These are phyloP conservation scores for Pleurotus eryngii DNA, from an alignment of 768 basidiomycete species.

Conservation along the genomic window DNA sequence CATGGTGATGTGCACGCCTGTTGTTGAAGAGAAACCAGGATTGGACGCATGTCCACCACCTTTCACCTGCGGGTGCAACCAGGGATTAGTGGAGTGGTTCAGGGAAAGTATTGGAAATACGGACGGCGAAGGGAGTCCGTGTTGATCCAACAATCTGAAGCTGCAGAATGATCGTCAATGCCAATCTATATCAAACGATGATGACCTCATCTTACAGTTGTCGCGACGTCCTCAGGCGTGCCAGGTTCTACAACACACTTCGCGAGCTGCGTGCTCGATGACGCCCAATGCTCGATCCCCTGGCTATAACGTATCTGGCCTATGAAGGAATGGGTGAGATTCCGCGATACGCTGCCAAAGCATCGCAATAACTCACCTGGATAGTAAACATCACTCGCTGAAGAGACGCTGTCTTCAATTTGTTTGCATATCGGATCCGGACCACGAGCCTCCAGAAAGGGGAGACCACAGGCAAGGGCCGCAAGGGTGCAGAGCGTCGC, in stretches of 20 bases:
- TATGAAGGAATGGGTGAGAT: slow-evolving; percentile 3
- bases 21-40: slow-evolving; percentile 56
- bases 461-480: not conserved
- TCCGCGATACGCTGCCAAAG: not conserved
- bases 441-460: not conserved
- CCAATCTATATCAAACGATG: too few species aligned
- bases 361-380: slow-evolving; percentile 22
- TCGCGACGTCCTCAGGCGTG: slow-evolving; percentile 45
- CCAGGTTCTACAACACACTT: slow-evolving; percentile 60
- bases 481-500: not conserved
- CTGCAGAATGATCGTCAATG: slow-evolving; percentile 22
- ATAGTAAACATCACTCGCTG: slow-evolving; percentile 43
- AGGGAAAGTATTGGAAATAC: not conserved
- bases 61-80: slow-evolving; percentile 42
- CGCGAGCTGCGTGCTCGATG: slow-evolving; percentile 42
- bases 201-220: slow-evolving; percentile 34
- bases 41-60: slow-evolving; percentile 60
- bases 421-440: not conserved
- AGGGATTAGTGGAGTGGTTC: not conserved
- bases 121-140: slow-evolving; percentile 52
- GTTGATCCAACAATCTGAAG: slow-evolving; percentile 43
- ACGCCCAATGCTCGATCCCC: slow-evolving; percentile 50
- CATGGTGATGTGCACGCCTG: slow-evolving; percentile 59
- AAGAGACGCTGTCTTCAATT: slow-evolving; percentile 26
- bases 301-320: slow-evolving; percentile 29